Evolutionary conservation across 345 rosid genomes (phyloP), one percentile per base, ranked within the genome.

Genomic region (Citrus medica): DNA sequence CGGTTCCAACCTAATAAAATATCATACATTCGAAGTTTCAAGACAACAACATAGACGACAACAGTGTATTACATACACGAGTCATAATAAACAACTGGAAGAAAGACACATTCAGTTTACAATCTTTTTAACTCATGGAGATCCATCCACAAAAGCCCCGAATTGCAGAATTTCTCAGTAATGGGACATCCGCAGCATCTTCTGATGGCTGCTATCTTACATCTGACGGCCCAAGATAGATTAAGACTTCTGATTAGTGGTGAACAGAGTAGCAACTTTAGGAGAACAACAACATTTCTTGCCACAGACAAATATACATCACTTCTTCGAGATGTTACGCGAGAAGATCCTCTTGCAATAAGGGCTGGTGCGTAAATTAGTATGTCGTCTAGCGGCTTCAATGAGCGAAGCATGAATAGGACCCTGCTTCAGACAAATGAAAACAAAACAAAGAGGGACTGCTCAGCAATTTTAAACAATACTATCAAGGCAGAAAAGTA

Each of bases 281-380:
- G 60, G 62, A 77, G 76, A 77, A 81, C 86, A 78, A 84, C 88
- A 80, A 78, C 82, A 78, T 59, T 75, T 19, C 76, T 35, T 74
- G 4, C 60, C 58, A 56, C 65, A 30, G 77, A 30, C 33, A 46
- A 58, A 72, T 30, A 46, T 68, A 79, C 87, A 78, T 88, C 86
- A 86, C 79, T 86, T 91, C 85, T 83, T 92, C 78, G 87, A 77
- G 74, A 87, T 74, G 73, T 69, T 84, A 70, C 88, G 69, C 0
- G 93, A 85, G 89, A 92, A 92, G 61, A 92, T 88, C 85, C 91
- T 89, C 89, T 89, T 91, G 83, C 94, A 85, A 53, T 91, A 87
- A 10, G 97, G 97, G 64, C 87, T 92, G 24, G 90, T 87, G 1
- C 86, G 86, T 60, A 92, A 79, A 9, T 78, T 79, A 65, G 75